Percentiles rank a stretch among this genome's conserved stretches.
Conservation (phyloP, 805 yeast species). For the Wickerhamomyces ciferrii region DNA sequence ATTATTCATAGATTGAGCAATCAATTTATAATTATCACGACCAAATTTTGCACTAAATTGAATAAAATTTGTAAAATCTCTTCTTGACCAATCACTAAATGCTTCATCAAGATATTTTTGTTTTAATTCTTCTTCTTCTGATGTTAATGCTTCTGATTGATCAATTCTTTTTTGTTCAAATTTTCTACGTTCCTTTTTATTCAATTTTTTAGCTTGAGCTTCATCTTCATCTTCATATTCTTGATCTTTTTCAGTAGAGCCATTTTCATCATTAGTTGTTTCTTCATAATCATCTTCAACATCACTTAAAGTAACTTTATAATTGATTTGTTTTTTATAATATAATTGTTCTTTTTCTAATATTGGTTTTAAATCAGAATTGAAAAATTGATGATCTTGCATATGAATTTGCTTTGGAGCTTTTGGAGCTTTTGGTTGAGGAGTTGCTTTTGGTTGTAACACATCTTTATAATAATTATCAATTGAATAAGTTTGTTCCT, state of each 20-base stretch:
- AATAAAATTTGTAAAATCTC: slow-evolving; percentile 69
- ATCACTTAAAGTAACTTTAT: slow-evolving; percentile 53
- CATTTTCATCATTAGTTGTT: slow-evolving; percentile 9
- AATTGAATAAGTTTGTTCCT: slow-evolving; percentile 71
- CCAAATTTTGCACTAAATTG: slow-evolving; percentile 70
- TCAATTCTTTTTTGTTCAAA: slow-evolving; percentile 51
- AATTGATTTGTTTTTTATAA: slow-evolving; percentile 54
- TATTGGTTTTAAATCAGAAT: slow-evolving; percentile 44
- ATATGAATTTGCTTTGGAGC: slow-evolving; percentile 61
- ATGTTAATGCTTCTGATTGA: slow-evolving; percentile 51
- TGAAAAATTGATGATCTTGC: slow-evolving; percentile 73
- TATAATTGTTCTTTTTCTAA: slow-evolving; percentile 62
- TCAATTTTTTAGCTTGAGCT: background rate
- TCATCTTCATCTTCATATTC: slow-evolving; percentile 12
- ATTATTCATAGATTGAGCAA: slow-evolving; percentile 50
- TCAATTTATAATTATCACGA: slow-evolving; percentile 40
- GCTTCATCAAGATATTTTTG: slow-evolving; percentile 48
- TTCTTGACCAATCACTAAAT: slow-evolving; percentile 64
- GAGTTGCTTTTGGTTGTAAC: slow-evolving; percentile 33
- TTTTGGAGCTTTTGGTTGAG: slow-evolving; percentile 40
- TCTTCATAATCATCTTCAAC: slow-evolving; percentile 46
- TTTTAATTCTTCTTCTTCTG: slow-evolving; percentile 53
- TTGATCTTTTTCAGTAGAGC: slow-evolving; percentile 3
- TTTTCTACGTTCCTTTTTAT: slow-evolving; percentile 14
- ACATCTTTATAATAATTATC: slow-evolving; percentile 76